Evolutionary conservation across 345 rosid species (phyloP).

Genomic region (Linum tenue): DNA sequence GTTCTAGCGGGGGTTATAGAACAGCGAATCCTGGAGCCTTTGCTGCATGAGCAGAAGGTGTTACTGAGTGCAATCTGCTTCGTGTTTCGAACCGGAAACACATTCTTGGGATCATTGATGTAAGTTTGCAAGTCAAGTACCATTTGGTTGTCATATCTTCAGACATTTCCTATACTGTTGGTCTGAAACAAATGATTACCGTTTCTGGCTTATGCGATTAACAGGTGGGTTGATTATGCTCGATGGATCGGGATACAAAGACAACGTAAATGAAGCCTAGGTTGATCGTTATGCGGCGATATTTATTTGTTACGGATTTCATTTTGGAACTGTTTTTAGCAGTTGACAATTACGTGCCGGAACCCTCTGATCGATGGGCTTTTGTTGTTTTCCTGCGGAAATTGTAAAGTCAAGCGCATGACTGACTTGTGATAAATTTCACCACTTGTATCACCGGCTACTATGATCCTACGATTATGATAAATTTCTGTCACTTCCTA

Average conservation of each 20-base stretch:
- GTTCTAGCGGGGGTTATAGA: conserved; percentile 89
- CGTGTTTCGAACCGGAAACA: conserved; percentile 96
- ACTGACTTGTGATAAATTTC: no score
- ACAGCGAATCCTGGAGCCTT: conserved; percentile 87
- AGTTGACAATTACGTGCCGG: no score
- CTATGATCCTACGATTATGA: no score
- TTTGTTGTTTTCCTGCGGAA: no score
- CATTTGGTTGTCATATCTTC: background rate
- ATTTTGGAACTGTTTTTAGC: no score
- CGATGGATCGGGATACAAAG: conserved; percentile 85
- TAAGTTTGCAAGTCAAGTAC: conserved; percentile 31
- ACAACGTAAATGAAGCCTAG: background rate
- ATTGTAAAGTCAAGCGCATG: no score
- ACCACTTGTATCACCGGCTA: no score
- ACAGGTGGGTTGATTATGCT: conserved; percentile 99
- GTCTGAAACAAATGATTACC: background rate
- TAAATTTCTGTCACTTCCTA: no score
- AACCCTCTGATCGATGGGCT: no score
- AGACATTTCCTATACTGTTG: background rate
- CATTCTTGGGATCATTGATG: conserved; percentile 88
- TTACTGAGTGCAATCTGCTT: conserved; percentile 75
- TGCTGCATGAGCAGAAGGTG: conserved; percentile 83
- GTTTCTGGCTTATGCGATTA: conserved; percentile 3
- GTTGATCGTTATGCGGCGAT: background rate
- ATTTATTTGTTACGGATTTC: background rate